phyloP scores from a whole-genome alignment of 2,329 filamentous ascomycete species.

The Lasiodiplodia sp. region DNA sequence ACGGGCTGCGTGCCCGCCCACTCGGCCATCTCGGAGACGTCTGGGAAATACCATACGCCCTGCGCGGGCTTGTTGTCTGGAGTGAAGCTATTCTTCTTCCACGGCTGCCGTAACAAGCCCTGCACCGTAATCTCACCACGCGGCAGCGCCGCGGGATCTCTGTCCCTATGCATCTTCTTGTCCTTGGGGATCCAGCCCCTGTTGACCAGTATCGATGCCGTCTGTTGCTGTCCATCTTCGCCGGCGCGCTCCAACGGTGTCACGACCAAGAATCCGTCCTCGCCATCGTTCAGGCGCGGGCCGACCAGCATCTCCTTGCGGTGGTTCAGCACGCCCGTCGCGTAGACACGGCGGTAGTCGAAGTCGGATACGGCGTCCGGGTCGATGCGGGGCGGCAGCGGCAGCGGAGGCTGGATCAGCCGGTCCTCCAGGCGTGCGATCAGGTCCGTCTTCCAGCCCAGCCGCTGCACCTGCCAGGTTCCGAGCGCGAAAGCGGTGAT shows the following conservation, averaged over 20 bases:
- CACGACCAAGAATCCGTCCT: conserved; percentile 89
- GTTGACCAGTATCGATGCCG: conserved; percentile 75
- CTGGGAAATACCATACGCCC: conserved; percentile 92
- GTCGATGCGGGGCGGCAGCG: conserved; percentile 83
- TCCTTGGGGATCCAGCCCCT: conserved; percentile 90
- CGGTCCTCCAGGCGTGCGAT: conserved; percentile 93
- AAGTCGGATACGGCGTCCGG: conserved; percentile 84
- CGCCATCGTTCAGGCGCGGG: conserved; percentile 84
- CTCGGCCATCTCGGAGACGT: conserved; percentile 88
- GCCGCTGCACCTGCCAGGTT: conserved; percentile 92
- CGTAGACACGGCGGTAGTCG: conserved; percentile 85
- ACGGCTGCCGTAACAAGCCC: conserved; percentile 85
- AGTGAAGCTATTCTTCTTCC: conserved; percentile 98
- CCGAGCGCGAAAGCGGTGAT: conserved; percentile 89
- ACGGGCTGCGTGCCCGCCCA: conserved; percentile 84
- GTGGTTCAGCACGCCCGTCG: conserved; percentile 77
- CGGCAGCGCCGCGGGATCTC: conserved; percentile 69
- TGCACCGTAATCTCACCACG: conserved; percentile 77
- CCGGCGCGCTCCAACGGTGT: conserved; percentile 82
- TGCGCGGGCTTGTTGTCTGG: conserved; percentile 85
- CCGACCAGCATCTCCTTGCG: conserved; percentile 97
- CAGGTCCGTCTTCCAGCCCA: conserved; percentile 92
- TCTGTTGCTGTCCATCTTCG: conserved; percentile 41
- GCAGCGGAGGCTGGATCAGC: conserved; percentile 82
- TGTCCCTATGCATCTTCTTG: conserved; percentile 67